Evolutionary conservation across 129 eudicot genomes (phyloP), one percentile per base, ranked within the genome.

Genomic region (Tagetes erecta): DNA sequence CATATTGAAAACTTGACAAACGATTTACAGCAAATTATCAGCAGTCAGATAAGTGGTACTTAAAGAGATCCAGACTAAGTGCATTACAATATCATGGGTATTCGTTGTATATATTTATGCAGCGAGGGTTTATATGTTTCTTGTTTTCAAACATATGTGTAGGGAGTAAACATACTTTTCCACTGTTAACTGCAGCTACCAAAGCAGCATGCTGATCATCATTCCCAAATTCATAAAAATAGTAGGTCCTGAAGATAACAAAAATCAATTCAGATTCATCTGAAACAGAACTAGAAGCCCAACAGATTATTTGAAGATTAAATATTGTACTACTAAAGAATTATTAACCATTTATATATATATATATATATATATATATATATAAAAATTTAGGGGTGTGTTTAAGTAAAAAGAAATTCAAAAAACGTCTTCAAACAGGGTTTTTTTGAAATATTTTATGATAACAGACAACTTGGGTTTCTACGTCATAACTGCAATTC

Each of bases 161-260:
- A 37, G 10, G 40, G 50, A n/a, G 75, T 34, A 44, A 75, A 74
- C 74, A 27, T 85, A 92, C 98, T 82, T 87, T 92, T 75, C 98
- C 98, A 37, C 96, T 74, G 69, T 84, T 92, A 57, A 87, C 90
- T 59, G 98, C 88, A 82, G 96, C 96, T 64, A 92, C 95, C 12
- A 92, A 73, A 3, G 98, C 96, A 81, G 88, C 89, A 77, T 68
- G 98, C 75, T 87, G 95, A 35, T 77, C 87, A 34, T 92, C 90
- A 20, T 80, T 89, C 64, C 88, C 96, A 64, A 92, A 92, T 80
- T 92, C 98, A 39, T 92, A 92, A 79, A 85, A 92, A 84, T 92
- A 92, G 47, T 89, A 92, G 38, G 85, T 86, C 96, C 98, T 92
- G 88, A 66, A 78, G 47, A 42, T 2, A 44, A 46, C 10, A 67